Evolutionary conservation across 768 basidiomycete species (phyloP), one percentile per base, ranked within the genome.

Genomic region (Tylopilus balloui): DNA sequence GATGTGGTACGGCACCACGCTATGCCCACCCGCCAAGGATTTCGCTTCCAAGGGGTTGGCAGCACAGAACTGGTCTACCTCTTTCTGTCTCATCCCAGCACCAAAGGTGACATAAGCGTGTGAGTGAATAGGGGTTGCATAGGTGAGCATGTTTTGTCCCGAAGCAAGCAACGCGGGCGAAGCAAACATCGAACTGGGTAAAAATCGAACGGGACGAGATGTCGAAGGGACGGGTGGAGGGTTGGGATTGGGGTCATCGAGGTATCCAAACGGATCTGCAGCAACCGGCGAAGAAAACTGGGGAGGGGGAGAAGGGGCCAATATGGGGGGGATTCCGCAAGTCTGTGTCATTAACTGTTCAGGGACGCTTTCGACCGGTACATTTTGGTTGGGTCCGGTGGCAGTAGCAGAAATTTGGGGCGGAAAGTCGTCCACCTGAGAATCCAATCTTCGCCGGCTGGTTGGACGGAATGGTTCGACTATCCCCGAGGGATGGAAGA

Each of bases 71-170:
- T 75, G 74, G 60, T 95, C 92, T 36, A 95, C 74, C 52, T 91
- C 83, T 62, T 91, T 92, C 66, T 93, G 90, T 24, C 79, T 73
- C 73, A 83, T 83, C 3, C 92, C 92, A 6, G 92, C 84, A 19
- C 91, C 91, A 57, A 94, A 90, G 1, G 91, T 88, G 10, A 93
- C 83, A 63, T 81, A 92, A 29, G 86, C 87, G 46, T 86, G 79
- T 3, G 82, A 68, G 62, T 90, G 73, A 28, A 84, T 72, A 24
- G 88, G 80, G 42, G 76, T 76, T 6, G 78, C 75, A 19, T 78
- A 77, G 2, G 74, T 70, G 13, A 74, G 71, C 51, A 78, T 65
- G 32, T 71, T 69, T 36, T 71, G 63, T 52, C 41, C 68, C 51
- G 58, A 74, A 56, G 55, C 53, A 43, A 65, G 69, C 23, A 73